Evolutionary conservation across 2,329 filamentous ascomycete genomes (phyloP), one percentile per base, ranked within the genome.

Genomic region (Penicillium concentricum): DNA sequence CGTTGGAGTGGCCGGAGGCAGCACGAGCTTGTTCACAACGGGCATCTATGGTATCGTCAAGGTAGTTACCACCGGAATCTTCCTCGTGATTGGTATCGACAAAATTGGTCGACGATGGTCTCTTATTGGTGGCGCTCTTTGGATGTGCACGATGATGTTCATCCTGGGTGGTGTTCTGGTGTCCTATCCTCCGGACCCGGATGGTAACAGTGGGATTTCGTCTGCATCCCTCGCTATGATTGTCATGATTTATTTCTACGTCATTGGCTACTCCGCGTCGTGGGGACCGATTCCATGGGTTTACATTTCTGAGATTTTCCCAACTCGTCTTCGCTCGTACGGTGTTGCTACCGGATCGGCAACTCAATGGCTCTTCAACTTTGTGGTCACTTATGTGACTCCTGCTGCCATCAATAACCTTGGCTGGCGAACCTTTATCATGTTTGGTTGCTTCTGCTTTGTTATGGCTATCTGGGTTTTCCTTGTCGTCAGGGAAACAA

Each of bases 51-150:
- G 44, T 24, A 46, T 94, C 51, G 90, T 96, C 80, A 96, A 96
- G 78, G 90, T 94, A 59, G 83, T 79, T 76, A 92, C 89, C 28
- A 96, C 92, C 1, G 44, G 28, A 46, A 24, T 91, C 91, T 0
- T 77, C 95, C 66, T 94, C 91, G n/a, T 96, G 96, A 84, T 95
- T 82, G 79, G 88, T 88, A 86, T 96, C 57, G 92, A 96, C 80
- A 84, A 81, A 67, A 84, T 92, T 62, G 92, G 92, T 64, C 90
- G 92, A 69, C 90, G 91, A 63, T 81, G 83, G 46, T 85, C 96
- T 57, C 86, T 96, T 64, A 83, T 96, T 73, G 83, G 81, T 69
- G 92, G 92, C 66, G 91, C 90, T 20, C 57, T 86, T 4, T 88
- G 89, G 66, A 96, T 96, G 92, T 80, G 92, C 37, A 72, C 92